Evolutionary conservation across 2,329 filamentous ascomycete genomes (phyloP), one percentile per base, ranked within the genome.

Genomic region (Daldinia sp.): DNA sequence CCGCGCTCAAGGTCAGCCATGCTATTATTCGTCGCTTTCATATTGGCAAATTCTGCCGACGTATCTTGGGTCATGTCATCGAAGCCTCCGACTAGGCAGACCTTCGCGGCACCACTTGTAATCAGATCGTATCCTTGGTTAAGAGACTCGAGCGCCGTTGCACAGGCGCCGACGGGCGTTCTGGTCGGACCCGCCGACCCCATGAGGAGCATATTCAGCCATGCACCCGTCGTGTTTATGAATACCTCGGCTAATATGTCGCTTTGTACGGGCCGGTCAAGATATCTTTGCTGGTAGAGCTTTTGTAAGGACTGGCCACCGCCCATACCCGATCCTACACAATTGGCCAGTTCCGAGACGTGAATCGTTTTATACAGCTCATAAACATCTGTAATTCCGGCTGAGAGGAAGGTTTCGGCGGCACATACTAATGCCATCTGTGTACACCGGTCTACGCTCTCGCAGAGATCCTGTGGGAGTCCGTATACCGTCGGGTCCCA

Each of bases 171-270:
- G 0, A 78, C 77, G 1, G 80, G 79, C 0, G 81, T 79, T 4
- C 71, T 72, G 20, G 77, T 79, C 0, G 81, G 79, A 0, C 81
- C 81, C 0, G 76, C 66, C 0, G 78, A 72, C 2, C 69, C 72
- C n/a, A 80, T 72, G n/a, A 82, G 74, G 10, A 82, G 77, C 80
- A 82, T 82, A 56, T 82, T 82, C n/a, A 79, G 65, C 80, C 80
- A 82, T 0, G 81, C 80, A 1, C 69, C 73, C 0, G 71, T 70
- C 0, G 81, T 78, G 68, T 81, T 81, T 41, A 78, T 50, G 64
- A 79, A 81, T 0, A 79, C 75, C 23, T 82, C 80, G 3, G 73
- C 71, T 0, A 82, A 63, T 13, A 79, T 74, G 51, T 82, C 79
- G 55, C 69, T 78, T 57, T 79, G 76, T 0, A 80, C 74, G 0